Conservation (phyloP, 768 basidiomycete genomes). For the Amanita pallidorosea region DNA sequence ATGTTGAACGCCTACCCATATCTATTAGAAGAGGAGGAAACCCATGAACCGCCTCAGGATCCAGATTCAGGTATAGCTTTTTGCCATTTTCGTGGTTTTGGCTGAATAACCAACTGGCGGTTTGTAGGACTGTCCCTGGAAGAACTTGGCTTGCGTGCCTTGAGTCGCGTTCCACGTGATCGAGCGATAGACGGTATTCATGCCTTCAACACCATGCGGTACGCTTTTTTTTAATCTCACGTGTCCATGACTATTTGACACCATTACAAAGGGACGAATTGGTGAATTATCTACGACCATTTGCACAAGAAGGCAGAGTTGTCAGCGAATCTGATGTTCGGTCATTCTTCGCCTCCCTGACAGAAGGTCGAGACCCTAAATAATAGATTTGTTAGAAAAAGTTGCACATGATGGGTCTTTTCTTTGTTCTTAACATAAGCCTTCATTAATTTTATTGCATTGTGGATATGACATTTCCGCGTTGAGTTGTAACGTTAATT, state of each 20-base stretch:
- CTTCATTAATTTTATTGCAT: not conserved
- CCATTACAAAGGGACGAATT: conserved; percentile 52
- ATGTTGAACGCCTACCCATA: conserved; percentile 43
- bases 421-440: no score
- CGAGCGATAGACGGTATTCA: conserved; percentile 75
- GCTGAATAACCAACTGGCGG: not conserved
- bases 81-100: not conserved
- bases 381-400: not conserved
- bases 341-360: conserved; percentile 50
- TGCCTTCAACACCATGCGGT: conserved; percentile 82
- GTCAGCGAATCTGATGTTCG: conserved; percentile 66
- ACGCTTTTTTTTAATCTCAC: conserved; percentile 12
- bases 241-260: not conserved
- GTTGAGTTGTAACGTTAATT: no score
- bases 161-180: conserved; percentile 65
- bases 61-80: conserved; percentile 57
- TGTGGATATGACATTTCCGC: not conserved
- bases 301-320: conserved; percentile 66
- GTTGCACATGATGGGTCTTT: not conserved
- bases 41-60: conserved; percentile 78
- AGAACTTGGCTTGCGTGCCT: conserved; percentile 73
- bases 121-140: conserved; percentile 63
- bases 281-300: conserved; percentile 62
- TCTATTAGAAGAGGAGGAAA: conserved; percentile 70
- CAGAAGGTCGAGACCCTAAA: conserved; percentile 17